A percentile compares a stretch with the other conserved stretches of the same genome.
Evolutionary conservation across 2,329 filamentous ascomycete genomes (phyloP).

Genomic region (Periconia sp.): DNA sequence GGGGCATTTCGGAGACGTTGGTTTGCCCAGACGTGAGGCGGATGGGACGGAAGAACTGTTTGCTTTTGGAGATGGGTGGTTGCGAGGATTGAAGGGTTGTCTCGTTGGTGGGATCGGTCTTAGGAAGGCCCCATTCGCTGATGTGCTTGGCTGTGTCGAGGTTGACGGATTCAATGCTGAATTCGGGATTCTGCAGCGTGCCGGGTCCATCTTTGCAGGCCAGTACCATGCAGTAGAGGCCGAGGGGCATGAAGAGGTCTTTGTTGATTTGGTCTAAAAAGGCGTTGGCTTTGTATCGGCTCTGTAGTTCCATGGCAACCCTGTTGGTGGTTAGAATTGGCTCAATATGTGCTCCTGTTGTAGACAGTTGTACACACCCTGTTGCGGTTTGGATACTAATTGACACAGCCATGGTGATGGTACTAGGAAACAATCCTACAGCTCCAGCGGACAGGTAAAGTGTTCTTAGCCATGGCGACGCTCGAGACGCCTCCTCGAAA

Average conservation of each 20-base stretch:
- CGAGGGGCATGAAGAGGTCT: slow-evolving; percentile 59
- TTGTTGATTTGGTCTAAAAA: slow-evolving; percentile 61
- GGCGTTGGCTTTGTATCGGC: slow-evolving; percentile 48
- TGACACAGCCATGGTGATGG: slow-evolving; percentile 13
- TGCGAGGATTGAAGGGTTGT: slow-evolving; percentile 8
- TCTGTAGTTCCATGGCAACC: slow-evolving; percentile 46
- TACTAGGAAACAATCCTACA: slow-evolving; percentile 6
- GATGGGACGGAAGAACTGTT: slow-evolving; percentile 12
- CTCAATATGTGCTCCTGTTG: slow-evolving; percentile 44
- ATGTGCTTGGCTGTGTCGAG: slow-evolving; percentile 25
- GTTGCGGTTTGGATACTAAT: slow-evolving; percentile 11
- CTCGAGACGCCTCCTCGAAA: slow-evolving; percentile 49
- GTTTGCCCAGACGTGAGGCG: slow-evolving; percentile 16
- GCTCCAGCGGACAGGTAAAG: slow-evolving; percentile 9
- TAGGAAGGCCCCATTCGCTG: slow-evolving; percentile 19
- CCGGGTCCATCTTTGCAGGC: slow-evolving; percentile 53
- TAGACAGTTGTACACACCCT: slow-evolving; percentile 37
- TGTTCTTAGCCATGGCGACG: slow-evolving; percentile 16
- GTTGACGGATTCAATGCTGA: slow-evolving; percentile 43
- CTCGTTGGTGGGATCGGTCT: slow-evolving; percentile 31
- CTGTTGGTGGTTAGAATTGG: slow-evolving; percentile 42
- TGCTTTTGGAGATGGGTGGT: slow-evolving; percentile 14
- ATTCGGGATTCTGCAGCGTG: slow-evolving; percentile 34
- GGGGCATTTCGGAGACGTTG: slow-evolving; percentile 43
- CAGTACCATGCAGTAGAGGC: slow-evolving; percentile 59